phyloP scores from a whole-genome alignment of 1,139 yeast genomes.

The Suhomyces bolitotheri region DNA sequence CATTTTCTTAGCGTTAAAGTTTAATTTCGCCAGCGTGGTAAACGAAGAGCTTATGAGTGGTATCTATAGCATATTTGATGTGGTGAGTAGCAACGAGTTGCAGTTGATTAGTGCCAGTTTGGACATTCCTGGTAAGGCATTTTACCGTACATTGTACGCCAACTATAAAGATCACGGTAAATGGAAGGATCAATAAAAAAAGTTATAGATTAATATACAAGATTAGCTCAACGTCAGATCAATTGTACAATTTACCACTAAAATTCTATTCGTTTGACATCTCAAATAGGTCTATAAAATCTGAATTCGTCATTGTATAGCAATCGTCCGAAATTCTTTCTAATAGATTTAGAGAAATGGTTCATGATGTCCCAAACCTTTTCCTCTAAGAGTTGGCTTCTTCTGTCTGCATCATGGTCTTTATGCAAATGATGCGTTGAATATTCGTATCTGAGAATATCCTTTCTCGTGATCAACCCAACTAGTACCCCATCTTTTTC shows the following conservation, averaged over 20 bases:
- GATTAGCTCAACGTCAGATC: no score
- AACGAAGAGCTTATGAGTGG: slow-evolving; percentile 58
- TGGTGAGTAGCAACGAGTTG: slow-evolving; percentile 67
- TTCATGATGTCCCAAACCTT: slow-evolving; percentile 41
- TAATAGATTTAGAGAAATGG: slow-evolving; percentile 21
- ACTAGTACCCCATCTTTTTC: slow-evolving; percentile 53
- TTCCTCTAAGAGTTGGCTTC: slow-evolving; percentile 31
- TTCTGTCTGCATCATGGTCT: slow-evolving; percentile 14
- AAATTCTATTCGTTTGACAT: background rate
- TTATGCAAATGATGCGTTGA: slow-evolving; percentile 29
- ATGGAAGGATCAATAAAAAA: slow-evolving; percentile 60
- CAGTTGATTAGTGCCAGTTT: slow-evolving; percentile 64
- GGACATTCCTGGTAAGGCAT: slow-evolving; percentile 69
- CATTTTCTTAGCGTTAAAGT: slow-evolving; percentile 51
- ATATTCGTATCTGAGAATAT: slow-evolving; percentile 57
- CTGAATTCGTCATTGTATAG: slow-evolving; percentile 32
- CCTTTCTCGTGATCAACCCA: slow-evolving; percentile 70
- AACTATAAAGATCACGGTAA: slow-evolving; percentile 79
- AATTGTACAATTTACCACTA: background rate
- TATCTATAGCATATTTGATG: slow-evolving; percentile 64
- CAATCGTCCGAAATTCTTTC: slow-evolving; percentile 31
- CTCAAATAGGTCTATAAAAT: slow-evolving; percentile 10
- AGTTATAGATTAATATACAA: background rate
- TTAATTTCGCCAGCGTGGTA: slow-evolving; percentile 47
- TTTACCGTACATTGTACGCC: slow-evolving; percentile 65